These are phyloP conservation scores for Cercospora nicotianae DNA, from an alignment of 2,329 filamentous ascomycete genomes.

Conservation along the genomic window DNA sequence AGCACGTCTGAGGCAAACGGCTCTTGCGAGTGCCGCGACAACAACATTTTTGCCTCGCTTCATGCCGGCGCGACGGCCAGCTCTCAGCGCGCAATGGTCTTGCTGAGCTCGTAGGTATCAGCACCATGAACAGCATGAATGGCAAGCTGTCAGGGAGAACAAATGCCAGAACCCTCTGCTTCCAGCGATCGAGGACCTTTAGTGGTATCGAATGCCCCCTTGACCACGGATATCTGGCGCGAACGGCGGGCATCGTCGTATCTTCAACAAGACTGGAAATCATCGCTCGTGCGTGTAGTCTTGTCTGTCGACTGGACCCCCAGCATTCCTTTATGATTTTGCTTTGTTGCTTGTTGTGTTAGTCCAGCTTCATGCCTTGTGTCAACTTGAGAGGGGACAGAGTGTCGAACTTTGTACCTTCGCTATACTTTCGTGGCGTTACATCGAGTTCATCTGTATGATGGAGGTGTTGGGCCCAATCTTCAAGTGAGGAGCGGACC, in stretches of 20 bases:
- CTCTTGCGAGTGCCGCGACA: not conserved
- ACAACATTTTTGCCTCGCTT: not conserved
- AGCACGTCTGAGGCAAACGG: not conserved
- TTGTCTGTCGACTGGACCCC: not conserved
- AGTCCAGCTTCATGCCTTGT: not conserved
- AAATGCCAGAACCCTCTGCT: too few species aligned
- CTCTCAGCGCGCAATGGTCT: too few species aligned
- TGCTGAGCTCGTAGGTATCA: too few species aligned
- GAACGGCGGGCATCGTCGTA: not conserved
- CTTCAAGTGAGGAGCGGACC: not conserved
- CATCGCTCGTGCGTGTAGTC: not conserved
- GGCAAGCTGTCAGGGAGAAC: too few species aligned
- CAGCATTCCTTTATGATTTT: not conserved
- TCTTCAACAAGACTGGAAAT: not conserved
- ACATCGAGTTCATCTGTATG: not conserved
- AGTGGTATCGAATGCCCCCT: too few species aligned
- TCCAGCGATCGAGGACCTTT: too few species aligned
- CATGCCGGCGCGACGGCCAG: not conserved
- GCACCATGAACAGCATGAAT: too few species aligned
- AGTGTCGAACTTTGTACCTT: not conserved
- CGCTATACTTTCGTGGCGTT: not conserved
- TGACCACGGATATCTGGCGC: too few species aligned
- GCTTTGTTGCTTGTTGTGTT: not conserved
- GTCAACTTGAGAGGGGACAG: not conserved
- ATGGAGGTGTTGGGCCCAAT: not conserved